Conservation (phyloP, 1,284 basidiomycete species). For the Rhodotorula glutinis region DNA sequence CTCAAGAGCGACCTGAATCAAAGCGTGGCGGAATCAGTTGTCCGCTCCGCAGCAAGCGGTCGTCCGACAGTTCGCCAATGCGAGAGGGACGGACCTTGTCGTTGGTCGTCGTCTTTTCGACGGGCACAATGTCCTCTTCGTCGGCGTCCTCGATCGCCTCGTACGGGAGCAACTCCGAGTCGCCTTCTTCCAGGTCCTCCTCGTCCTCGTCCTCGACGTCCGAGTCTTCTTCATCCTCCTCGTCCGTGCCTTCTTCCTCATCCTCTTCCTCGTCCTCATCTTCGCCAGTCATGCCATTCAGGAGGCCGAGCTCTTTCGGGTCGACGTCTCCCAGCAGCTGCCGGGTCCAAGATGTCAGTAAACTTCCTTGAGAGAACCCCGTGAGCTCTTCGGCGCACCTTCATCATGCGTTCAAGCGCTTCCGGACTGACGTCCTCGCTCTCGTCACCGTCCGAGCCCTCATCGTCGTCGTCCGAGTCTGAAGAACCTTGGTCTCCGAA, state of each 20-base stretch:
- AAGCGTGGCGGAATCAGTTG: background rate
- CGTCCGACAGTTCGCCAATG: background rate
- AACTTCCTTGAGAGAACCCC: no score
- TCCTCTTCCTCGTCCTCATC: slow-evolving; percentile 29
- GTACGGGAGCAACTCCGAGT: slow-evolving; percentile 14
- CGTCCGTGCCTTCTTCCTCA: no score
- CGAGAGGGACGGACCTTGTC: slow-evolving; percentile 61
- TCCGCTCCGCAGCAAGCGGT: no score
- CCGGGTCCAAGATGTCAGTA: no score
- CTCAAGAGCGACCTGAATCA: slow-evolving; percentile 66
- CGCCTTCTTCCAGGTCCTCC: slow-evolving; percentile 28
- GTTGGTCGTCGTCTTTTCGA: slow-evolving; percentile 76
- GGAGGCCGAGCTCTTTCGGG: slow-evolving; percentile 31
- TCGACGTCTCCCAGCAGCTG: slow-evolving; percentile 38
- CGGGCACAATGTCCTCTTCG: slow-evolving; percentile 55
- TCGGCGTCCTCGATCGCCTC: slow-evolving; percentile 27
- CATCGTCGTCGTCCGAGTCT: slow-evolving; percentile 7
- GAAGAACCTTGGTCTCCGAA: slow-evolving; percentile 2
- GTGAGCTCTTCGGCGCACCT: slow-evolving; percentile 6
- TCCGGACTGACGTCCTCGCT: slow-evolving; percentile 39
- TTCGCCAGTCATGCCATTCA: slow-evolving; percentile 39
- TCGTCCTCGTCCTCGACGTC: slow-evolving; percentile 20
- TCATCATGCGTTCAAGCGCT: slow-evolving; percentile 40
- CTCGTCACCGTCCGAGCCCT: slow-evolving; percentile 26
- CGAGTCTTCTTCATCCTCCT: slow-evolving; percentile 25